Evolutionary conservation across 169 alveolate species (phyloP).

Genomic region (Amoebophrya sp.): DNA sequence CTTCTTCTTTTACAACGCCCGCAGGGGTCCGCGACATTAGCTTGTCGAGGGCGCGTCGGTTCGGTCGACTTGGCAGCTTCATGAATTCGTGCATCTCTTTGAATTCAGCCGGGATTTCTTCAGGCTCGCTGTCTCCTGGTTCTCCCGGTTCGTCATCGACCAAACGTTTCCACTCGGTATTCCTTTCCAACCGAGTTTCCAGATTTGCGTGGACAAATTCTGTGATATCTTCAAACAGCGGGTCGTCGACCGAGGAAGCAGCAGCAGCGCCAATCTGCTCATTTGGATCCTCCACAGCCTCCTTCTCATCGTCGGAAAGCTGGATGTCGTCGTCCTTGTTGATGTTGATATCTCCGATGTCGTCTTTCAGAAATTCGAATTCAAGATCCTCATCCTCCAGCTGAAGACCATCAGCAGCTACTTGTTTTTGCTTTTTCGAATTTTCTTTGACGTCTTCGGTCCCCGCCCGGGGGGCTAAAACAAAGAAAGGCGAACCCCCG

Average conservation of each 20-base stretch:
- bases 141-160: too few species aligned
- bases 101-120: too few species aligned
- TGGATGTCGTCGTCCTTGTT: neutral
- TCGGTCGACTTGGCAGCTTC: neutral
- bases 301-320: too few species aligned
- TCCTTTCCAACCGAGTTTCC: too few species aligned
- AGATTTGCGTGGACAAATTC: too few species aligned
- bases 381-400: too few species aligned
- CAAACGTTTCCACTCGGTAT: too few species aligned
- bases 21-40: neutral
- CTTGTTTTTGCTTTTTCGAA: neutral
- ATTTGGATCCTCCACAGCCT: neutral
- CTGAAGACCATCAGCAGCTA: too few species aligned
- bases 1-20: neutral
- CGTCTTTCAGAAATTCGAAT: neutral
- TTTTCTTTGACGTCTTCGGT: neutral
- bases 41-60: neutral
- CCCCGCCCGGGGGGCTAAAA: slow-evolving; percentile 20
- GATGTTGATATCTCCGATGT: neutral
- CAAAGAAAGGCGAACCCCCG: neutral
- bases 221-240: too few species aligned
- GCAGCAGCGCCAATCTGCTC: neutral
- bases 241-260: too few species aligned
- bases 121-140: too few species aligned
- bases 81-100: neutral